Evolutionary conservation across 306 rosid genomes (phyloP), one percentile per base, ranked within the genome.

Genomic region (Myrica gale): DNA sequence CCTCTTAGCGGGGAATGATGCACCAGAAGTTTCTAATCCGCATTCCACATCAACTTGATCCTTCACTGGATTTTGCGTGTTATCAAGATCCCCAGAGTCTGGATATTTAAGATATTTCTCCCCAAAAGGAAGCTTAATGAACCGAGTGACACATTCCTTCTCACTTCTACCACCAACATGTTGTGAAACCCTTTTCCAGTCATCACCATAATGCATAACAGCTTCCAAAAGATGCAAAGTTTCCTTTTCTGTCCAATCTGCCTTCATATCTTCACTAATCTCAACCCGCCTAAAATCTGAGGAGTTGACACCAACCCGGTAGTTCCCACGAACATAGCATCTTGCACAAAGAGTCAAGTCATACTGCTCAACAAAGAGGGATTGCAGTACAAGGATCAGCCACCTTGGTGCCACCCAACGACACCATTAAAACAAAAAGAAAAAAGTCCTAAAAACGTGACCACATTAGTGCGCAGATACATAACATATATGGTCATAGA

Each of bases 321-420:
- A 92, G 83, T 90, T 95, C 23, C 97, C 97, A 2, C 97, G 97
- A 68, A 95, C 97, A 80, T 88, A 95, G 83, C 99, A 95, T 80
- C 97, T 87, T 66, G 99, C 99, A 83, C 99, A 95, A 7, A 95
- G 89, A 58, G 97, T 95, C 91, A 85, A 83, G 73, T 87, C 87
- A 82, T 90, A 81, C 99, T 95, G 87, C 44, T 44, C 51, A 72
- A 65, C 56, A 72, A 72, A 66, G 20, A 0, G 19, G 6, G 0
- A 65, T 39, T 39, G 39, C 11, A 60, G 2, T 32, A 32, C 37
- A 32, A 65, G 69, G 69, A 65, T 65, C 69, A 65, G 69, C 20
- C 46, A 41, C 1, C 17, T 16, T 65, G 12, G 46, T 41, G 20
- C 69, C 48, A 65, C 9, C 41, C 6, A 16, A 65, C 16, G 45